phyloP scores from a whole-genome alignment of 2,329 filamentous ascomycete species.

The Paraconiothyrium sp. region DNA sequence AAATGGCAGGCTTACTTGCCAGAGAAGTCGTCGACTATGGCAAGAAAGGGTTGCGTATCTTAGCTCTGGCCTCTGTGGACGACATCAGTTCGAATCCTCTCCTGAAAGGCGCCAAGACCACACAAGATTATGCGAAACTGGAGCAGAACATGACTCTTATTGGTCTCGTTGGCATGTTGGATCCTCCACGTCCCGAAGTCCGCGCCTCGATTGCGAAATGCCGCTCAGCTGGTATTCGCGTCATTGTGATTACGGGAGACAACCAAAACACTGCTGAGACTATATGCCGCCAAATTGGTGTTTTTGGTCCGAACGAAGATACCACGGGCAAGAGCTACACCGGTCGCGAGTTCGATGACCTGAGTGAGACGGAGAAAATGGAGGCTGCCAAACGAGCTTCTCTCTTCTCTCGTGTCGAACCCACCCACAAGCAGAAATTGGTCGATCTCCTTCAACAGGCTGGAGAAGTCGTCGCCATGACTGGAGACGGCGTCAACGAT shows the following conservation, averaged over 20 bases:
- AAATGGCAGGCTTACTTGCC: constrained; percentile 74
- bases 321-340: constrained; percentile 93
- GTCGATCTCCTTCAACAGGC: constrained; percentile 94
- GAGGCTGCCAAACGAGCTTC: constrained; percentile 85
- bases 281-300: constrained; percentile 95
- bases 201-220: constrained; percentile 86
- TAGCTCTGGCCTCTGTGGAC: constrained; percentile 87
- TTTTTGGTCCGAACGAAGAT: constrained; percentile 84
- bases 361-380: constrained; percentile 81
- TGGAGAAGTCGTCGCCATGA: constrained; percentile 98
- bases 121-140: constrained; percentile 82
- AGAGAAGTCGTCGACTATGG: constrained; percentile 89
- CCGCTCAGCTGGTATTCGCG: constrained; percentile 90
- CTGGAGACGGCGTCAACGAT: constrained; percentile 97
- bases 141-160: constrained; percentile 96
- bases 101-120: constrained; percentile 78
- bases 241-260: constrained; percentile 98
- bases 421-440: constrained; percentile 95
- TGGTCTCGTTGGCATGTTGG: constrained; percentile 94
- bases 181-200: constrained; percentile 94
- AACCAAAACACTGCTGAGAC: constrained; percentile 98
- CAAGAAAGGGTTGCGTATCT: constrained; percentile 91
- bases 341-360: constrained; percentile 89
- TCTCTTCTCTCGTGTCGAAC: constrained; percentile 95
- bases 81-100: constrained; percentile 76